Evolutionary conservation across 495 filamentous ascomycete genomes (phyloP), one percentile per base, ranked within the genome.

Genomic region (Penicillium bovifimosum): DNA sequence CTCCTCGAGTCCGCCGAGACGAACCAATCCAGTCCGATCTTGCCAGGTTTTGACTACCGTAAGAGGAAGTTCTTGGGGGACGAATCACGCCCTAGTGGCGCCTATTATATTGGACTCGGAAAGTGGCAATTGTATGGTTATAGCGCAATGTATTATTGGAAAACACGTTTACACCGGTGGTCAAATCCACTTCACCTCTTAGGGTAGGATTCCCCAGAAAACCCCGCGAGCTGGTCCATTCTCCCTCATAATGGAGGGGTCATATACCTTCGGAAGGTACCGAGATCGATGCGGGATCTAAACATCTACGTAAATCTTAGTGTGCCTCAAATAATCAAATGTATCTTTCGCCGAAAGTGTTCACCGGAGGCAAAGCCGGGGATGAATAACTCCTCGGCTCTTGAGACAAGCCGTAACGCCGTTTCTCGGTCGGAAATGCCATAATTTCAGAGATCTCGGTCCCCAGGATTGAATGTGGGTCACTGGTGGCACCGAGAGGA

Each of bases 291-390:
- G n/a, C 32, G 29, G 5, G 36, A 0, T 14, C 33, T 13, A 24
- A 29, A 17, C 7, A 38, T 38, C 35, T 47, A 6, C 11, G 34
- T n/a, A 14, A n/a, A 2, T 24, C 2, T 4, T 4, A 24, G 20
- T 2, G 20, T 24, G 20, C 20, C 20, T 24, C 20, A 24, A 2
- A 24, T 24, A 2, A 2, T 24, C 20, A 24, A 2, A 24, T 24
- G 2, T 24, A 24, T 24, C 20, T 24, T 24, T 24, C 20, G 20
- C 20, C 4, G 35, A 20, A 52, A 38, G n/a, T 27, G 41, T 39
- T 53, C 44, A 53, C 54, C 49, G 54, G 49, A 9, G 39, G n/a
- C 16, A 6, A 49, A 24, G 20, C 17, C 48, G 28, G 28, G 27
- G 1, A n/a, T 17, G 8, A 8, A n/a, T n/a, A n/a, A 3, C 26